phyloP scores from a whole-genome alignment of 2,329 filamentous ascomycete genomes.

The Gnomoniopsis sp. region DNA sequence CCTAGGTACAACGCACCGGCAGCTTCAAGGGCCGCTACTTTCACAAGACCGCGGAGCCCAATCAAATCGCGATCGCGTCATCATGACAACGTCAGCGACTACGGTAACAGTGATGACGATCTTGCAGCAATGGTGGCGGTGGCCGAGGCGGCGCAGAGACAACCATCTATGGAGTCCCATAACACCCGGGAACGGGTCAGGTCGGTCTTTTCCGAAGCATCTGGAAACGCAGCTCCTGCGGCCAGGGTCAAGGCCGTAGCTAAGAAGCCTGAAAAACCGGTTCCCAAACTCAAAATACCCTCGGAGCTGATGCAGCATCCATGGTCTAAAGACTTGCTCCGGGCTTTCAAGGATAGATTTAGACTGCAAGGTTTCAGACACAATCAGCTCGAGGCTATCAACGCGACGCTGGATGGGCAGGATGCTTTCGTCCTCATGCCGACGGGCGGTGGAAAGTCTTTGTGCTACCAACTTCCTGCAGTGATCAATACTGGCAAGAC shows the following conservation, averaged over 20 bases:
- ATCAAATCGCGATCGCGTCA: slow-evolving; percentile 19
- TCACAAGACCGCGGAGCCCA: slow-evolving; percentile 15
- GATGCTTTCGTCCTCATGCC: slow-evolving; percentile 98
- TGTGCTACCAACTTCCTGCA: slow-evolving; percentile 94
- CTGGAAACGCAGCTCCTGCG: slow-evolving; percentile 39
- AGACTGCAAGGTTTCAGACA: slow-evolving; percentile 81
- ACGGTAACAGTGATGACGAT: slow-evolving; percentile 36
- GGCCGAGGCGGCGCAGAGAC: slow-evolving; percentile 44
- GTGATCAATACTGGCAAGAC: slow-evolving; percentile 79
- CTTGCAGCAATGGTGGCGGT: slow-evolving; percentile 48
- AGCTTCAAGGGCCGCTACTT: slow-evolving; percentile 8
- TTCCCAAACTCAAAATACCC: slow-evolving; percentile 36
- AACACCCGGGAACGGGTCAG: slow-evolving; percentile 25
- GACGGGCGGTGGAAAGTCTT: slow-evolving; percentile 91
- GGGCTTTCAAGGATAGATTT: slow-evolving; percentile 78
- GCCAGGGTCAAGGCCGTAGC: slow-evolving; percentile 30
- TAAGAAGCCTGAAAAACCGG: slow-evolving; percentile 27
- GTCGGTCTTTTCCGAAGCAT: slow-evolving; percentile 43
- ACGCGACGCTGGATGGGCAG: slow-evolving; percentile 80
- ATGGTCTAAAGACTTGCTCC: slow-evolving; percentile 85
- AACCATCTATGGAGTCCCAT: slow-evolving; percentile 29
- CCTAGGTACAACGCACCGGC: neutral
- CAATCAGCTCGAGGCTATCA: slow-evolving; percentile 94
- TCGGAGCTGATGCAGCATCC: slow-evolving; percentile 59
- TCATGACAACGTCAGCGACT: slow-evolving; percentile 30